phyloP scores from a whole-genome alignment of 2,329 filamentous ascomycete species.

The Talaromyces marneffei region DNA sequence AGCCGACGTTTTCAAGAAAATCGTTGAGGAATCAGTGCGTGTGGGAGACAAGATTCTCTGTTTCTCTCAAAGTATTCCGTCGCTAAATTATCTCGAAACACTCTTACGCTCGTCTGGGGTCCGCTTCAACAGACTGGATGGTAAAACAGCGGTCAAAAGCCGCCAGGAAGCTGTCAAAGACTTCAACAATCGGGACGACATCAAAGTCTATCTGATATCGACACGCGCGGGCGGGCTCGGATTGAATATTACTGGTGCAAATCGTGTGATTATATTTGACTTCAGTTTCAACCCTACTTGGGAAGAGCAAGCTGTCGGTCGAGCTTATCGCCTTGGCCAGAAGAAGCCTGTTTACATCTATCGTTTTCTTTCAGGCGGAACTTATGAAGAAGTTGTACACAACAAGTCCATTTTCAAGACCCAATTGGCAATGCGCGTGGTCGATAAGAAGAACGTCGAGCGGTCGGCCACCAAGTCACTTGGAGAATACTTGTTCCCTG shows the following conservation, averaged over 20 bases:
- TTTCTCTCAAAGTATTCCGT: constrained; percentile 68
- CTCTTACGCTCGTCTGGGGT: constrained; percentile 49
- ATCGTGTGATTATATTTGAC: constrained; percentile 81
- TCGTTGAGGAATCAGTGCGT: constrained; percentile 59
- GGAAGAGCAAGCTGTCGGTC: constrained; percentile 81
- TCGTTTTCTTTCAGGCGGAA: constrained; percentile 69
- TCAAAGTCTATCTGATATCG: constrained; percentile 69
- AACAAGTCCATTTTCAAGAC: constrained; percentile 75
- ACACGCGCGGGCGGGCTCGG: constrained; percentile 77
- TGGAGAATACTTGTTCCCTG: constrained; percentile 54
- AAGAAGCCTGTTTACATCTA: constrained; percentile 77
- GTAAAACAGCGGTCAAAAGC: constrained; percentile 49
- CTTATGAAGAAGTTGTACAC: constrained; percentile 69
- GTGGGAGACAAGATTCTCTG: constrained; percentile 69
- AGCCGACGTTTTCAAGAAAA: constrained; percentile 58
- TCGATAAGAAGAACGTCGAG: constrained; percentile 75
- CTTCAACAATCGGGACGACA: constrained; percentile 57
- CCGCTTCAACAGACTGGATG: constrained; percentile 60
- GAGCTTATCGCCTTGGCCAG: constrained; percentile 82
- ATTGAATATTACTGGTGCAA: constrained; percentile 77
- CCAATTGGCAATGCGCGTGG: constrained; percentile 70
- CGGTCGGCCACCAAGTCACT: constrained; percentile 55
- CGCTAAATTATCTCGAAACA: constrained; percentile 62
- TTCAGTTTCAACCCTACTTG: constrained; percentile 72
- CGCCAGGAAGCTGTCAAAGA: constrained; percentile 60